Evolutionary conservation across 2,329 filamentous ascomycete genomes (phyloP), one percentile per base, ranked within the genome.

Genomic region (Ophiostoma sp.): DNA sequence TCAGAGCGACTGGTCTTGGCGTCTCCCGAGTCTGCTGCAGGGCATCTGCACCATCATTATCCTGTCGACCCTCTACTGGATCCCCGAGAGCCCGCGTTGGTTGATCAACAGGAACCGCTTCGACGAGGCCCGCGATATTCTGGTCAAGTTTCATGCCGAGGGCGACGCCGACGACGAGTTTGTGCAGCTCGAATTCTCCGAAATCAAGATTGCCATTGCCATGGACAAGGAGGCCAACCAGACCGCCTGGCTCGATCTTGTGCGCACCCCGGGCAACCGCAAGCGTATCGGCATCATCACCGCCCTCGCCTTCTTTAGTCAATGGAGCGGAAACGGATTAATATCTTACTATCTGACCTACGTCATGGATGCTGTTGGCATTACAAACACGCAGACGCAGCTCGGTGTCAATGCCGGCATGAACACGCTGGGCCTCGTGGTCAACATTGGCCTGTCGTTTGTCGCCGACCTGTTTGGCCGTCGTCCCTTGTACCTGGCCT

Each of bases 81-180:
- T 66, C 12, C 63, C 63, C 36, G 63, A 66, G 11, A 66, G 63
- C 63, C 63, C 63, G 63, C 63, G 63, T 50, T 68, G 42, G 39
- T 12, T 68, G 4, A 50, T 68, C 25, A 33, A 28, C 22, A 48
- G 31, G 63, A 31, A 11, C 63, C 39, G 63, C 39, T 5, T 50
- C 6, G 63, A 48, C 63, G 63, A 68, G 42, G 63, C 63, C 25
- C 63, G 25, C 63, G 25, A 48, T 25, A n/a, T 68, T 8, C 42
- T 68, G 15, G 39, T 68, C n/a, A 25, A 45, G n/a, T 50, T 9
- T 25, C 63, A 68, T 25, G 63, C 63, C 63, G 63, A 50, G 39
- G 63, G 42, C 39, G 39, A 68, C 9, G 39, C 39, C 12, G 22
- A 28, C 63, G 39, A 48, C 39, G 39, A 48, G 63, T 50, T 68